Evolutionary conservation across 2,329 filamentous ascomycete species (phyloP), one percentile per base, ranked within the genome.

Genomic region (Fusarium austroafricanum): DNA sequence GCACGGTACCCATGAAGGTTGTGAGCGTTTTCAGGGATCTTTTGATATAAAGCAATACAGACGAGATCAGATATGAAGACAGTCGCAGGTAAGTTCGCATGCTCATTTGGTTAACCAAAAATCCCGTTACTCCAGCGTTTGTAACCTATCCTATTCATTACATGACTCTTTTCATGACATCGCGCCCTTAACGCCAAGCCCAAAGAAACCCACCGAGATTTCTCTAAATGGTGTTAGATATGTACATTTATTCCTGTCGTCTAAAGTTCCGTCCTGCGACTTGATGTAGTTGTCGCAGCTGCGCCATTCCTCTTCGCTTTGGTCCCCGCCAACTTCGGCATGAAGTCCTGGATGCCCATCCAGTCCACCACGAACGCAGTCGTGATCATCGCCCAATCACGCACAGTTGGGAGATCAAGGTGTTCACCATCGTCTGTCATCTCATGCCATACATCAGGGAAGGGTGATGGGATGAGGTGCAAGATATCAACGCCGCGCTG

Each of bases 341-440:
- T 73, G 39, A 77, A 75, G 8, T 75, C 75, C 21, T 80, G 80
- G 63, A 98, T 79, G 70, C 97, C 94, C 87, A 98, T 88, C 94
- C 94, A 98, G 79, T 98, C 95, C 0, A 92, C 90, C 33, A 89
- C 87, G 81, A 98, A 99, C 0, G 89, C 94, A 1, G 92, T 90
- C 9, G 95, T 83, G 47, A 99, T 90, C 76, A 87, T 89, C 18
- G 91, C 88, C 96, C 96, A 99, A 78, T 99, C 96, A 72, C 92
- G 87, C 35, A 94, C 87, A 0, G 92, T 95, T 10, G 87, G 83
- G 70, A 90, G 82, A 77, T 99, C 93, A 56, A 99, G 80, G 79
- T 98, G 92, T 70, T 90, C 89, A 3, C 89, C 95, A 72, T 97
- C 90, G 75, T 99, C 96, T 0, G 89, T 82, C 73, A 94, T 88